Conservation (phyloP, 768 basidiomycete genomes). For the Daedaleopsis nitida region DNA sequence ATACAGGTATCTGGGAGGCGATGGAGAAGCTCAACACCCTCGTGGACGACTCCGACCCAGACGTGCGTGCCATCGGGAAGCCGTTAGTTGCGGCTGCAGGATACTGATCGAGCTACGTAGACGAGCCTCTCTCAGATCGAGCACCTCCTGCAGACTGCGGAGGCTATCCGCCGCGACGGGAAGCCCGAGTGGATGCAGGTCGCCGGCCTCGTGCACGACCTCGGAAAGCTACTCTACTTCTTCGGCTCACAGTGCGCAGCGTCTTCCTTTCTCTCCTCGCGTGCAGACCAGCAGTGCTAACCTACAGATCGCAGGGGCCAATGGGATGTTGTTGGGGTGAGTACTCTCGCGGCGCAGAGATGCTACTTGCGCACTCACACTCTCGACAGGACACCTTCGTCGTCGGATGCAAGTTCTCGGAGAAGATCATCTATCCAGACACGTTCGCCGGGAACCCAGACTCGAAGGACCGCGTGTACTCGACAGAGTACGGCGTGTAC, state of each 20-base stretch:
- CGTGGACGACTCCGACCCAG: slow-evolving; percentile 90
- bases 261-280: neutral
- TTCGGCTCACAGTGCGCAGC: slow-evolving; percentile 65
- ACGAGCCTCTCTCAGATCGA: slow-evolving; percentile 84
- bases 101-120: slow-evolving; percentile 36
- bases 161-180: slow-evolving; percentile 82
- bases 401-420: slow-evolving; percentile 85
- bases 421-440: slow-evolving; percentile 80
- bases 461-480: slow-evolving; percentile 61
- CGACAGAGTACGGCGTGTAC: slow-evolving; percentile 75
- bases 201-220: slow-evolving; percentile 84
- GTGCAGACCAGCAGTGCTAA: neutral
- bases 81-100: neutral
- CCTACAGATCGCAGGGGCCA: slow-evolving; percentile 53
- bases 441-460: slow-evolving; percentile 80
- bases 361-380: slow-evolving; percentile 6
- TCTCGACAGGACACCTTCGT: slow-evolving; percentile 64
- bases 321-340: slow-evolving; percentile 92
- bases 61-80: slow-evolving; percentile 44
- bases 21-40: slow-evolving; percentile 87
- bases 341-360: slow-evolving; percentile 21
- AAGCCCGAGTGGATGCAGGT: slow-evolving; percentile 95
- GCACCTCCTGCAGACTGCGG: slow-evolving; percentile 90
- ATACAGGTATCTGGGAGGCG: slow-evolving; percentile 68
- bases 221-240: slow-evolving; percentile 84